Evolutionary conservation across 129 eudicot genomes (phyloP).

Genomic region (Flaveria bidentis): DNA sequence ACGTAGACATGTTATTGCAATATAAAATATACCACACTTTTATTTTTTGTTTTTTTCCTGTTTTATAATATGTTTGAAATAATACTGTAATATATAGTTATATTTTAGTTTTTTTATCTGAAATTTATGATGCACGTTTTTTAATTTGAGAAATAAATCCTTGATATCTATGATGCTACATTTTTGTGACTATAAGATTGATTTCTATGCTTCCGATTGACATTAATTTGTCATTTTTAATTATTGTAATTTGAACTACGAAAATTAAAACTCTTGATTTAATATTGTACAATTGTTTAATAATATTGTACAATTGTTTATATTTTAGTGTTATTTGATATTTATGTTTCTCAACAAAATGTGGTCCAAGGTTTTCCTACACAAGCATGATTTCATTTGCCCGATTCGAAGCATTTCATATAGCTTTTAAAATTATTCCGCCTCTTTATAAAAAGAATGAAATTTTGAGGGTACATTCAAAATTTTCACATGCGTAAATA

Average conservation of each 20-base stretch:
- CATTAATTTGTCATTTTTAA: conserved; percentile 6
- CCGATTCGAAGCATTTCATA: conserved; percentile 2
- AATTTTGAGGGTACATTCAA: conserved; percentile 10
- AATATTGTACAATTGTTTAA: conserved; percentile 5
- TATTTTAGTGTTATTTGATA: not conserved
- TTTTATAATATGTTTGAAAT: not conserved
- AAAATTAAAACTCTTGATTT: not conserved
- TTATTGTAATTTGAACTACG: conserved; percentile 22
- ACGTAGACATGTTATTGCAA: no score
- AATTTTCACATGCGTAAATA: conserved; percentile 20
- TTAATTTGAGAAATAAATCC: not conserved
- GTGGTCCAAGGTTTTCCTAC: conserved; percentile 19
- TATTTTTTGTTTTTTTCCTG: no score
- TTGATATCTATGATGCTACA: conserved; percentile 13
- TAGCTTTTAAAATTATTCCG: conserved; percentile 22
- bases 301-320: not conserved
- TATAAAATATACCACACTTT: no score
- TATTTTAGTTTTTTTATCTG: not conserved
- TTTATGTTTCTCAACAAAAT: not conserved
- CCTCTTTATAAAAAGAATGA: conserved; percentile 23
- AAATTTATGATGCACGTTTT: not conserved
- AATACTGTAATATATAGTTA: not conserved
- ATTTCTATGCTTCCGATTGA: conserved; percentile 7
- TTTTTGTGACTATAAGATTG: conserved; percentile 1
- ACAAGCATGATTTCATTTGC: conserved; percentile 6